A percentile compares a stretch with the other conserved stretches of the same genome.
Conservation (phyloP, 768 basidiomycete genomes). For the Lactifluus piperatus region DNA sequence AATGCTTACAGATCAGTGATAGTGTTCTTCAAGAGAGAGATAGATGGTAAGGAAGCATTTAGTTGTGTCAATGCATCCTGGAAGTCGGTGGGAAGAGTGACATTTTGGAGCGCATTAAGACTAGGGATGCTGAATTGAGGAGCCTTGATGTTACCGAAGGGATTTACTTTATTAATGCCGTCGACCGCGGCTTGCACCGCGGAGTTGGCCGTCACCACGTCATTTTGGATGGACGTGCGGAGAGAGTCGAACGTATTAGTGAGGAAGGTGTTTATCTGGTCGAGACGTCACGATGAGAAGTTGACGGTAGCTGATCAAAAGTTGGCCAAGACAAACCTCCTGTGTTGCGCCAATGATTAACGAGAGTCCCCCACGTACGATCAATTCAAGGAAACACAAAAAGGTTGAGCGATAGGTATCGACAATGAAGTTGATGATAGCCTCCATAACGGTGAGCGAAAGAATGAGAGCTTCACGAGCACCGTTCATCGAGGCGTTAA, state of each 20-base stretch:
- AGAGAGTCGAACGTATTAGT: constrained; percentile 48
- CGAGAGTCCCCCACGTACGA: constrained; percentile 71
- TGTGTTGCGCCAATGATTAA: constrained; percentile 77
- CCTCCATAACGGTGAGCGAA: constrained; percentile 77
- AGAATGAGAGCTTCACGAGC: constrained; percentile 67
- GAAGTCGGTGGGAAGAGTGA: constrained; percentile 74
- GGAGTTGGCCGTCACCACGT: constrained; percentile 59
- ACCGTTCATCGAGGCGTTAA: constrained; percentile 70
- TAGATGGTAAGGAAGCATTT: constrained; percentile 72
- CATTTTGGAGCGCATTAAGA: constrained; percentile 63
- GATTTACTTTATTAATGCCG: constrained; percentile 68
- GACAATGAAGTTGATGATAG: constrained; percentile 84
- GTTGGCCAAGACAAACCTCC: constrained; percentile 46
- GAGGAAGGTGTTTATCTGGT: constrained; percentile 65
- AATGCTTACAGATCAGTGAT: constrained; percentile 57
- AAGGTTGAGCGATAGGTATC: constrained; percentile 90
- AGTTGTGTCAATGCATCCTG: constrained; percentile 63
- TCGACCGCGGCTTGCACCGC: constrained; percentile 55
- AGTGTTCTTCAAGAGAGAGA: constrained; percentile 62
- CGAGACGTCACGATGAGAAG: constrained; percentile 8
- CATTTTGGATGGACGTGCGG: constrained; percentile 63
- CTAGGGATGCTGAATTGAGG: constrained; percentile 72
- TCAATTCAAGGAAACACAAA: constrained; percentile 87
- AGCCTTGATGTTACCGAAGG: constrained; percentile 55
- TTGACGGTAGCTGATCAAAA: neutral